Conservation (phyloP, 371 early-diverging fungal species). For the Choanephora cucurbitarum region DNA sequence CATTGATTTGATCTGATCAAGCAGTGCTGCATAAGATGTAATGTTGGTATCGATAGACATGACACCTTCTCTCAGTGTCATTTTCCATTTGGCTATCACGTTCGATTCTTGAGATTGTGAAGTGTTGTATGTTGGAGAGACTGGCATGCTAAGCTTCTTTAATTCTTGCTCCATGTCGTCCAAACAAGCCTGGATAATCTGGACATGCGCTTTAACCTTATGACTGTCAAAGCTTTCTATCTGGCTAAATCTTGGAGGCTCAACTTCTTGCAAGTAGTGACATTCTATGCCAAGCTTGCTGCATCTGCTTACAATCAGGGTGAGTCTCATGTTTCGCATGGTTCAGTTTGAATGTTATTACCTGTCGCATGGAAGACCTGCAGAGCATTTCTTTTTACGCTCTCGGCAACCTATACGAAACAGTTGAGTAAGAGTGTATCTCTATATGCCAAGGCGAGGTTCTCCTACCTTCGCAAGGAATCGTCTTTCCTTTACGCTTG, state of each 20-base stretch:
- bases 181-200: conserved; percentile 19
- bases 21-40: conserved; percentile 10
- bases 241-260: conserved; percentile 11
- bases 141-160: conserved; percentile 5
- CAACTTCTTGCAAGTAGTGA: conserved; percentile 18
- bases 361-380: conserved; percentile 47
- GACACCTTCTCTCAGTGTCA: conserved; percentile 10
- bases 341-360: conserved; percentile 8
- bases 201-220: conserved; percentile 20
- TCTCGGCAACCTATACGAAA: conserved; percentile 43
- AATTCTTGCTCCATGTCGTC: conserved; percentile 25
- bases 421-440: neutral
- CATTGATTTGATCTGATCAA: conserved; percentile 16
- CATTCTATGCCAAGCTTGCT: conserved; percentile 26
- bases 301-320: conserved; percentile 17
- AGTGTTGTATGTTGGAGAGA: neutral
- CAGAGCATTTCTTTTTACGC: conserved; percentile 47
- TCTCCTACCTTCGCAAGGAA: conserved; percentile 43
- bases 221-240: conserved; percentile 4
- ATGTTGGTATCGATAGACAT: conserved; percentile 24
- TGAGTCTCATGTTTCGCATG: neutral
- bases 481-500: conserved; percentile 33
- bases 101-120: neutral
- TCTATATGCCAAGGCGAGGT: neutral
- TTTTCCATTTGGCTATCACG: conserved; percentile 16